These are phyloP conservation scores for Schizosaccharomyces pombe DNA, from an alignment of 805 yeast species.

Conservation along the genomic window DNA sequence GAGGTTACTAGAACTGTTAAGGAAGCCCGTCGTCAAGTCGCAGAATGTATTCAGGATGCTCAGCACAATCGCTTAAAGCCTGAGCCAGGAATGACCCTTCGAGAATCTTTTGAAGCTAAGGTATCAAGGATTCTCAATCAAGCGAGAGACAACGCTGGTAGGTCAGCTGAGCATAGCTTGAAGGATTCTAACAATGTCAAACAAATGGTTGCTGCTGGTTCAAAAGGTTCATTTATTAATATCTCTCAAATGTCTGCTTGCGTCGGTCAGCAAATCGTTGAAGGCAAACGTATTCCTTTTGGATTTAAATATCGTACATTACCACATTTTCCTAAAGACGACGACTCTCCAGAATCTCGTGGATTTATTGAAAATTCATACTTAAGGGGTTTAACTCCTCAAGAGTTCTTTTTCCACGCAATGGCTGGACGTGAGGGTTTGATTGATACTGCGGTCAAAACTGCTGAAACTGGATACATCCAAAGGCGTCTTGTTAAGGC, in stretches of 20 bases:
- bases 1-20: conserved; percentile 81
- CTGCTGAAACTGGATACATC: conserved; percentile 96
- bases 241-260: conserved; percentile 99
- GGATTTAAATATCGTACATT: conserved; percentile 90
- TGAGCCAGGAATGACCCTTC: conserved; percentile 97
- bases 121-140: conserved; percentile 86
- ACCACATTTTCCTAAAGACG: conserved; percentile 96
- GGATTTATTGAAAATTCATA: conserved; percentile 96
- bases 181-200: conserved; percentile 87
- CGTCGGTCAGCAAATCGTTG: conserved; percentile 98
- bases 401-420: conserved; percentile 96
- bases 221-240: conserved; percentile 95
- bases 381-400: conserved; percentile 91
- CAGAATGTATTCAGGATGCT: conserved; percentile 77
- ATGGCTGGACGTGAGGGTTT: conserved; percentile 99
- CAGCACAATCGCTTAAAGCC: conserved; percentile 73
- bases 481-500: conserved; percentile 96
- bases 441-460: conserved; percentile 96
- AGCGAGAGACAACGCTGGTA: conserved; percentile 98
- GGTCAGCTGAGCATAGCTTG: conserved; percentile 89
- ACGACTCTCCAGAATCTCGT: conserved; percentile 92
- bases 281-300: conserved; percentile 96
- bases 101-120: conserved; percentile 94
- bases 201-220: conserved; percentile 98
- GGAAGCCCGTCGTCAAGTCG: conserved; percentile 82